These are phyloP conservation scores for Suillus subluteus DNA, from an alignment of 768 basidiomycete genomes.

Conservation along the genomic window DNA sequence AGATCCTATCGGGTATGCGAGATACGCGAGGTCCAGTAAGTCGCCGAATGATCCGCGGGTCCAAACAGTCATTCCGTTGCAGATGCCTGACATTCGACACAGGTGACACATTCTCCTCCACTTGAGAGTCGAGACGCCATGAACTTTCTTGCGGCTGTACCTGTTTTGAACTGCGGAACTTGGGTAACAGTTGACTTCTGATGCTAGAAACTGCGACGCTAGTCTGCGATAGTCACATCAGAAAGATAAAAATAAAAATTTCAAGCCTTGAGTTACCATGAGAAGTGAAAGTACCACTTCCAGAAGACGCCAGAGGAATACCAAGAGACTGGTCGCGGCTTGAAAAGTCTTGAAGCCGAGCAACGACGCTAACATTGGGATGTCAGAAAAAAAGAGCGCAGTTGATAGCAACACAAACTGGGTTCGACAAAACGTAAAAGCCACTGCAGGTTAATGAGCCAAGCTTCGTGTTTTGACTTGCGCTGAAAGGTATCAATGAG, in stretches of 20 bases:
- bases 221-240: conserved; percentile 33
- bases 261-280: conserved; percentile 40
- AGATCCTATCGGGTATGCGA: conserved; percentile 53
- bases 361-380: neutral
- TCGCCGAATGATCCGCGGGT: conserved; percentile 15
- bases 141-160: neutral
- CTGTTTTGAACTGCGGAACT: conserved; percentile 8
- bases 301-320: conserved; percentile 33
- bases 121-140: neutral
- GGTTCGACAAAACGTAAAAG: conserved; percentile 30
- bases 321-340: conserved; percentile 26
- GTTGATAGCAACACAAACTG: conserved; percentile 21
- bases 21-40: conserved; percentile 38
- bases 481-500: conserved; percentile 26
- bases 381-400: neutral
- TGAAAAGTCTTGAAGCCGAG: conserved; percentile 34
- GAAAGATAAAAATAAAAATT: neutral
- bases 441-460: conserved; percentile 9
- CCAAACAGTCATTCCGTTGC: neutral
- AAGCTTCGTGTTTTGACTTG: neutral
- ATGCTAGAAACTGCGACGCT: conserved; percentile 38
- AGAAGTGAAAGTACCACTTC: conserved; percentile 41
- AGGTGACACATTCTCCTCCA: neutral
- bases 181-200: conserved; percentile 24
- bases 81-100: neutral